Evolutionary conservation across 805 yeast genomes (phyloP).

Genomic region (Kregervanrija fluxuum): DNA sequence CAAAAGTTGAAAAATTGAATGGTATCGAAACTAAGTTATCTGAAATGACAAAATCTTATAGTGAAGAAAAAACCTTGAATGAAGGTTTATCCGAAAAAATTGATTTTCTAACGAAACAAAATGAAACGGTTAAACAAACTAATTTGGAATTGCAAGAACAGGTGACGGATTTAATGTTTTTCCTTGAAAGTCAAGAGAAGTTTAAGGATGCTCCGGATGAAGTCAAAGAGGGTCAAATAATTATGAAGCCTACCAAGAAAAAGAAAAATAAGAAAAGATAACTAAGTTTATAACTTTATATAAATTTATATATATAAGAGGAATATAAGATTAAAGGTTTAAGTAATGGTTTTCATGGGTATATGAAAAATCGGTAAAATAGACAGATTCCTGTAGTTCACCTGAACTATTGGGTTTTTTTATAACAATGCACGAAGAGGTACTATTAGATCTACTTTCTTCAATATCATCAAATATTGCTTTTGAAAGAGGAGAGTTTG

Average conservation of each 20-base stretch:
- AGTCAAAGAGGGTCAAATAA: conserved; percentile 61
- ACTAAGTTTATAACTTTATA: no score
- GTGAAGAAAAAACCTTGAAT: conserved; percentile 42
- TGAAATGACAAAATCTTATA: conserved; percentile 14
- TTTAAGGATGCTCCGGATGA: conserved; percentile 66
- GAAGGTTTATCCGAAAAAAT: conserved; percentile 35
- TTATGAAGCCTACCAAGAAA: conserved; percentile 28
- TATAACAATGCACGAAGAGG: conserved; percentile 26
- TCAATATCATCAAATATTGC: conserved; percentile 22
- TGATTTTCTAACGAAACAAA: conserved; percentile 28
- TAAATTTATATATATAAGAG: background rate
- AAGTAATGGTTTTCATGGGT: conserved; percentile 17
- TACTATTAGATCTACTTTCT: conserved; percentile 26
- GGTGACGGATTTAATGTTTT: conserved; percentile 74
- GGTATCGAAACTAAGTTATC: conserved; percentile 4
- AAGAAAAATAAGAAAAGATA: conserved; percentile 3
- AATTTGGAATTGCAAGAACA: conserved; percentile 53
- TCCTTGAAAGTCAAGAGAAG: conserved; percentile 63
- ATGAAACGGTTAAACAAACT: conserved; percentile 28
- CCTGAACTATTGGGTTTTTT: conserved; percentile 22
- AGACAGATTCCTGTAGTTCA: conserved; percentile 24
- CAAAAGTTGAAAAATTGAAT: conserved; percentile 5
- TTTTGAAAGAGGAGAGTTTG: conserved; percentile 26
- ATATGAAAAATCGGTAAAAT: conserved; percentile 28
- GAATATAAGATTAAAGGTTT: background rate